Evolutionary conservation across 1,284 basidiomycete species (phyloP), one percentile per base, ranked within the genome.

Genomic region (Polyporus tsugae): DNA sequence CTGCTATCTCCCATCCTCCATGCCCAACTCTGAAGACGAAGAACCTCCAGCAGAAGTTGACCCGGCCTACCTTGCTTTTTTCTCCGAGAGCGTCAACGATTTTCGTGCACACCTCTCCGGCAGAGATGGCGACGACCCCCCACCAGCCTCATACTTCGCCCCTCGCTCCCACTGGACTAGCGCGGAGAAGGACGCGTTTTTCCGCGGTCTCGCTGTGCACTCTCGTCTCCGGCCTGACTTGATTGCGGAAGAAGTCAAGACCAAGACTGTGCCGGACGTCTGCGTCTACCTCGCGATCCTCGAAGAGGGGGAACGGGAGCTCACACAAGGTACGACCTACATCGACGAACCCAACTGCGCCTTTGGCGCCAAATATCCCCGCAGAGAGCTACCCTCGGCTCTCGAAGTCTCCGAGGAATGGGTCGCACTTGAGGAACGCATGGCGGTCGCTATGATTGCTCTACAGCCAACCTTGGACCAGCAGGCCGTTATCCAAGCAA

Each of bases 221-320:
- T 94, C 92, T n/a, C 85, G 90, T 29, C 80, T 89, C 22, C 82
- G 91, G 25, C 89, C 91, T 1, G 93, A 95, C 76, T 82, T 94
- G 58, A 90, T 94, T 64, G 87, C 91, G 0, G 81, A 79, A n/a
- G 85, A 86, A 62, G 80, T 93, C 42, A 80, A 80, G 65, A 87
- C 86, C n/a, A 94, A 93, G 79, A 85, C 82, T 15, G 78, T 86
- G 2, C 75, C 83, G 17, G 89, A 93, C 64, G 89, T 94, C 35
- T 86, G 83, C 62, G 77, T 84, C 4, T 94, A 92, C 73, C 78
- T 94, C 65, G 81, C 86, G 33, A 62, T 80, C 15, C 82, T 94
- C 25, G 83, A 86, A 22, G 71, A 80, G 6, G 84, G 79, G 11
- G 49, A 60, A 3, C 42, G 49, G n/a, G 65, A 69, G 13, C 41